Conservation (phyloP, 2,329 filamentous ascomycete genomes). For the Ophidiomyces ophidiicola region DNA sequence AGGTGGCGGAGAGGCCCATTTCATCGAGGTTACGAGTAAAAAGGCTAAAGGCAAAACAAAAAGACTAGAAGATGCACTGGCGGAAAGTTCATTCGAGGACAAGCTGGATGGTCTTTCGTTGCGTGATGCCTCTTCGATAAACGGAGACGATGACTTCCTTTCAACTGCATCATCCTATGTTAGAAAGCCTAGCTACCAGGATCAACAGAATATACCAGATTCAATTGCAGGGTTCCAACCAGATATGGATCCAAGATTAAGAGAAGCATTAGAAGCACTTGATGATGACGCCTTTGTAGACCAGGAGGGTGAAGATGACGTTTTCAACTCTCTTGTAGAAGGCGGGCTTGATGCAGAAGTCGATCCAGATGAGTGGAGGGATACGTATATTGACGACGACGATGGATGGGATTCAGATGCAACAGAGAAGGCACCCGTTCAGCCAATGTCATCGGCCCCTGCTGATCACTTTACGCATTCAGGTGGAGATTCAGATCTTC, state of each 20-base stretch:
- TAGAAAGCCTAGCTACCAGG: slow-evolving; percentile 67
- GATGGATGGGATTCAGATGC: slow-evolving; percentile 92
- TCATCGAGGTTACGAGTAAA: slow-evolving; percentile 57
- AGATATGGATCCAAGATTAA: slow-evolving; percentile 87
- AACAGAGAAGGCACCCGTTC: slow-evolving; percentile 59
- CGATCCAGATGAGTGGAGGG: slow-evolving; percentile 68
- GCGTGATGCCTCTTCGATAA: slow-evolving; percentile 8
- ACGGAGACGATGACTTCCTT: slow-evolving; percentile 18
- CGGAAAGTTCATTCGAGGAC: slow-evolving; percentile 41
- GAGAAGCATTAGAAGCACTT: slow-evolving; percentile 82
- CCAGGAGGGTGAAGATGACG: slow-evolving; percentile 61
- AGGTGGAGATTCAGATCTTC: slow-evolving; percentile 24
- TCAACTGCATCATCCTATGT: slow-evolving; percentile 59
- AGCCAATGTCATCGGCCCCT: slow-evolving; percentile 19
- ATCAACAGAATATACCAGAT: slow-evolving; percentile 86
- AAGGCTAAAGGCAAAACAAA: slow-evolving; percentile 57
- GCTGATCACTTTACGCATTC: slow-evolving; percentile 24
- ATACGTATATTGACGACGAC: slow-evolving; percentile 46
- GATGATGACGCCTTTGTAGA: slow-evolving; percentile 94
- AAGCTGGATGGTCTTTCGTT: slow-evolving; percentile 19
- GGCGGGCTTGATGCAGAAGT: slow-evolving; percentile 56
- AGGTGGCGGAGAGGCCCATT: slow-evolving; percentile 60
- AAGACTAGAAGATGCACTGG: slow-evolving; percentile 70
- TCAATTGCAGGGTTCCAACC: slow-evolving; percentile 87
- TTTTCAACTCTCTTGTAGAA: slow-evolving; percentile 63